phyloP scores from a whole-genome alignment of 306 rosid species.

The Coriaria nepalensis region DNA sequence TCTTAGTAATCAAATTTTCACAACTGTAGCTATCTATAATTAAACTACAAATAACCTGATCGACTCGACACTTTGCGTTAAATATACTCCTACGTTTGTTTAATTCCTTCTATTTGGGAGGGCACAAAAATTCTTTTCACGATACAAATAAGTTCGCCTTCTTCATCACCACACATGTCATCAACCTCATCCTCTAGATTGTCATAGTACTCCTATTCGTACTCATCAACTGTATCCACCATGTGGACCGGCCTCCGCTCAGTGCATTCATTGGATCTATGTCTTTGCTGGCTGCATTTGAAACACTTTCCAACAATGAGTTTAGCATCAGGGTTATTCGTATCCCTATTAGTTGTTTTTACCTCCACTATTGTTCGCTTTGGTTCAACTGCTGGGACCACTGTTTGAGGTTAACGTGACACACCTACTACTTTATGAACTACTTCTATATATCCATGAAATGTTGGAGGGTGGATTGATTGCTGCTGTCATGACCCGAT shows the following conservation, averaged over 20 bases:
- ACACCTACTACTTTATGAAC: neutral
- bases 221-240: neutral
- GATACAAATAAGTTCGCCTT: neutral
- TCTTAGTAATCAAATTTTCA: neutral
- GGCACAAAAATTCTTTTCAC: neutral
- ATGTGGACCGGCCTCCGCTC: too few species aligned
- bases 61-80: neutral
- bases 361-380: neutral
- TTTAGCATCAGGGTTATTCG: neutral
- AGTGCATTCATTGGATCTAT: neutral
- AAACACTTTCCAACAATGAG: neutral
- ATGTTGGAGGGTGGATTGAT: neutral
- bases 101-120: neutral
- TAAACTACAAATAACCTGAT: neutral
- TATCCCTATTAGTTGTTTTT: neutral
- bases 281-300: neutral
- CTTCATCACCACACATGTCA: neutral
- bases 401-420: neutral
- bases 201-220: neutral
- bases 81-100: neutral
- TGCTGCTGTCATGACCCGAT: too few species aligned
- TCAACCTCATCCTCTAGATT: neutral
- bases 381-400: neutral
- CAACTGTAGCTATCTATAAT: neutral
- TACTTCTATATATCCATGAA: neutral